Base-by-base conservation (phyloP, 2,329 filamentous ascomycete genomes). In the Lasiodiplodia sp. region DNA sequence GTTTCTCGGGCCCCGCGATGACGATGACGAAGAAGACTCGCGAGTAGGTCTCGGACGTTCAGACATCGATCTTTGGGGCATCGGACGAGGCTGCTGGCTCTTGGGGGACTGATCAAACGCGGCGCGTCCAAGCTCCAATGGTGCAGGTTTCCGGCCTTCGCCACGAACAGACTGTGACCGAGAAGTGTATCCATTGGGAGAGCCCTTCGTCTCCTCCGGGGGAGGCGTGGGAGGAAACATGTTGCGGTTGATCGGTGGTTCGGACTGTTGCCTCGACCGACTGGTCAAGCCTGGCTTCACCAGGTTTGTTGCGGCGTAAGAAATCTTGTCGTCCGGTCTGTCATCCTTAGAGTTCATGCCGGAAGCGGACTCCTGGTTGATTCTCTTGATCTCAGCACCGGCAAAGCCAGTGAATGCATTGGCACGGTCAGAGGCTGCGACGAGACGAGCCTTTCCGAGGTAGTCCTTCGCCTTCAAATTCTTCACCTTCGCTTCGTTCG, bases 391-490 rank as follows among this genome's bases (percentile, higher is more conserved):
- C 78, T 94, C 93, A 2, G 89, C 89, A 55, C 91, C 93, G 71
- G 91, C 86, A 79, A 94, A 95, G 55, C 93, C 93, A 55, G 91
- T 95, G 75, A 93, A 96, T 31, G 90, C 91, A 79, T 94, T 95
- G 72, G 87, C 83, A 67, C 91, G 87, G 75, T 97, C 93, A 1
- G 93, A 92, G 31, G 94, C 92, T 28, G 96, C 96, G 10, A 99
- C 92, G 40, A 99, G 85, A 70, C 93, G 89, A n/a, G 96, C 94
- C 81, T 97, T 97, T 70, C 96, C 96, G 3, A 99, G 89, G 75
- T 99, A 99, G 78, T 99, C 94, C 79, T 98, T 98, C 25, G 94
- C 93, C 84, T 97, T 97, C 75, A 99, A 85, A 76, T 99, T 99
- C 82, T 96, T 96, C 73, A 99, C 96, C 81, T 99, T 99, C 71